Base-by-base conservation (phyloP, 176 grass and related monocot species). In the Leersia perrieri region DNA sequence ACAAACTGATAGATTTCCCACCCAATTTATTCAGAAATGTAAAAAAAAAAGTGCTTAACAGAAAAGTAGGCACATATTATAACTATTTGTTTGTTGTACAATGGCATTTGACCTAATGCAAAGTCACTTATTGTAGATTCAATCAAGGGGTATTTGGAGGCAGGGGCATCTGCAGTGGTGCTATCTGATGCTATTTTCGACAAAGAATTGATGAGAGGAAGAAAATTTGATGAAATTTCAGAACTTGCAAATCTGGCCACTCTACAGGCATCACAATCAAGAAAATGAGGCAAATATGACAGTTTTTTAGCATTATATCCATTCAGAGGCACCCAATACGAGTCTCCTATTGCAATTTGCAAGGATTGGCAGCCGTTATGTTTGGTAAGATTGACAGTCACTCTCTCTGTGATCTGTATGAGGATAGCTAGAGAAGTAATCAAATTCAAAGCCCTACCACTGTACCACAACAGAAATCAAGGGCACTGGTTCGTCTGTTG, bases 181-280 rank as follows among this genome's bases (percentile, higher is more conserved):
- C 68, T 98, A 42, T 98, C 95, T 51, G 95, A 94, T 87, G 80
- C 92, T 70, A 92, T 98, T 83, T 98, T 98, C 63, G 66, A 91
- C 36, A 94, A 92, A 80, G 85, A 89, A 53, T 80, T 87, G 28
- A 94, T 98, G 83, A 80, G 41, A 58, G 25, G 25, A 26, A 81
- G 88, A 5, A 63, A 91, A 31, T 94, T 91, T 66, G 27, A 49
- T 40, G 77, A 89, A 89, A 94, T 98, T 85, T 70, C 83, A 9
- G 66, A 79, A 31, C 88, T 91, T 23, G 88, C 95, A 58, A 81
- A 80, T 57, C 77, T 85, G 78, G 92, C 83, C n/a, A 89, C 71
- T 60, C 53, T 83, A 10, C 76, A 89, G 23, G 87, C 85, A 78
- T 81, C 64, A 16, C 65, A 73, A 15, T 68, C 34, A 49, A 63